Evolutionary conservation across 2,329 filamentous ascomycete species (phyloP).

Genomic region (Aschersonia sp.): DNA sequence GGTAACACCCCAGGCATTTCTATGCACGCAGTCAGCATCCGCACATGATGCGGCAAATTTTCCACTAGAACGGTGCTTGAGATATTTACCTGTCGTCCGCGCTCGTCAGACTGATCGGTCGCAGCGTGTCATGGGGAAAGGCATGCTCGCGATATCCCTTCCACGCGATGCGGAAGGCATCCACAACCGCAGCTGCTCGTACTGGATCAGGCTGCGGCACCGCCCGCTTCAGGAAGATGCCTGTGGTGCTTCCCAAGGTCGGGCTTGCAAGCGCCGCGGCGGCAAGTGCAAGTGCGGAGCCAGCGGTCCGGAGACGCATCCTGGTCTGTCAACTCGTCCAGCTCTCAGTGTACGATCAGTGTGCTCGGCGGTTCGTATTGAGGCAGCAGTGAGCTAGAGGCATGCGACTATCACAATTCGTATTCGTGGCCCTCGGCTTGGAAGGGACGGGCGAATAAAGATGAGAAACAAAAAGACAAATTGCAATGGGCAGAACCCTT

Average conservation of each 20-base stretch:
- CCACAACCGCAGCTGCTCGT: conserved; percentile 30
- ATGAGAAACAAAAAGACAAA: no score
- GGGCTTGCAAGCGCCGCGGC: no score
- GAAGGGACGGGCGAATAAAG: no score
- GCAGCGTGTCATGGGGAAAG: conserved; percentile 63
- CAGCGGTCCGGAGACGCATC: neutral
- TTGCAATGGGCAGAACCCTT: no score
- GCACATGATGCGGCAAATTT: neutral
- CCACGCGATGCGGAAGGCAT: conserved; percentile 58
- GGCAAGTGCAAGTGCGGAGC: neutral
- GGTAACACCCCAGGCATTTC: conserved; percentile 74
- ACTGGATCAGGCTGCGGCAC: neutral
- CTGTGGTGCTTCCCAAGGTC: neutral
- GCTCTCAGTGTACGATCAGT: no score
- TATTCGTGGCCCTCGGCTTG: no score
- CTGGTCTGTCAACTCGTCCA: neutral
- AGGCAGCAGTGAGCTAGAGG: no score
- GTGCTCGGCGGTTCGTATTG: no score
- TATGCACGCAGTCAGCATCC: conserved; percentile 15
- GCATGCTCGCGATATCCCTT: conserved; percentile 58
- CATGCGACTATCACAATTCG: no score
- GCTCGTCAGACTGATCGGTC: conserved; percentile 35
- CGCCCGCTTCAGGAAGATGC: neutral
- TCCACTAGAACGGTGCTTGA: no score
- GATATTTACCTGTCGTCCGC: no score